Evolutionary conservation across 495 filamentous ascomycete species (phyloP).

Genomic region (Xylaria telfairii): DNA sequence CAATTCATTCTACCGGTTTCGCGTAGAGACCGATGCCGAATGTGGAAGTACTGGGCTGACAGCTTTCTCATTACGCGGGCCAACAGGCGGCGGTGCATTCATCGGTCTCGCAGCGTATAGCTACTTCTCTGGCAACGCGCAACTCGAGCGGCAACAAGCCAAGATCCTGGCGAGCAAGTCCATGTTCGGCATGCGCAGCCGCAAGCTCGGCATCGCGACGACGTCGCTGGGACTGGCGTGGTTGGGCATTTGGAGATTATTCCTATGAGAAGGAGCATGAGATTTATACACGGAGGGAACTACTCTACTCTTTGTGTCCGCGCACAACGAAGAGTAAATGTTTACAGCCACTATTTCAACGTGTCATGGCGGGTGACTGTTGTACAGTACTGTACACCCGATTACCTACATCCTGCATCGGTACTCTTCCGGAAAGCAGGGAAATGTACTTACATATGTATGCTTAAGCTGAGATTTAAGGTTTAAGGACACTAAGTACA

Average conservation of each 20-base stretch:
- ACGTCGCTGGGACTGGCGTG: constrained; percentile 73
- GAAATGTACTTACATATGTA: too few species aligned
- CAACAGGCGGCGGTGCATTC: constrained; percentile 78
- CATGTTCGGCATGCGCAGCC: constrained; percentile 77
- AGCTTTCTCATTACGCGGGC: constrained; percentile 3
- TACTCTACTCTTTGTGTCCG: not conserved
- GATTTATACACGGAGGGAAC: not conserved
- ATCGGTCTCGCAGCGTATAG: constrained; percentile 89
- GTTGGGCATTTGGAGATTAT: constrained; percentile 63
- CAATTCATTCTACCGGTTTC: not conserved
- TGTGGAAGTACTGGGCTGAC: constrained; percentile 9
- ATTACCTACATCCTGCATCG: not conserved
- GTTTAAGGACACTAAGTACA: not conserved
- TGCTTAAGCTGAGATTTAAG: not conserved
- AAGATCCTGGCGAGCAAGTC: constrained; percentile 73
- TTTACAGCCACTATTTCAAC: not conserved
- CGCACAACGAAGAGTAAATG: not conserved
- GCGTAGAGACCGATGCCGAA: not conserved
- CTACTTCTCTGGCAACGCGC: constrained; percentile 78
- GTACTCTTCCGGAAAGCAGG: not conserved
- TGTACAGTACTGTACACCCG: not conserved
- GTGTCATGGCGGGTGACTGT: not conserved
- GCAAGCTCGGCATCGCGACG: constrained; percentile 71
- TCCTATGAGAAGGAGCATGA: constrained; percentile 25
- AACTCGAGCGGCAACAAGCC: constrained; percentile 72